Evolutionary conservation across 1,139 yeast genomes (phyloP), one percentile per base, ranked within the genome.

Genomic region (Williopsis jadinii): DNA sequence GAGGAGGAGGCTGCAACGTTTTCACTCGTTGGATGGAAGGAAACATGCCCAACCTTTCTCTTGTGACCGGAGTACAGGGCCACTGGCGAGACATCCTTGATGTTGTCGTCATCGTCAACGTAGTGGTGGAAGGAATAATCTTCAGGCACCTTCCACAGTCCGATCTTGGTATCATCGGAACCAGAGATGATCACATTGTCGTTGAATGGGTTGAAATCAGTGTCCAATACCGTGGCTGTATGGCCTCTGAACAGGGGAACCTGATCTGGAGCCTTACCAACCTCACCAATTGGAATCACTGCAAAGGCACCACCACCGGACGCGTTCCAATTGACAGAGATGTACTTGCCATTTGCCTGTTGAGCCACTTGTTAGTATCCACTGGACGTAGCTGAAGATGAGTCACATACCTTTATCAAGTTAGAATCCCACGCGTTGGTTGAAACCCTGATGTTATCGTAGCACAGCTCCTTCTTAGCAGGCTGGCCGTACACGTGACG

Each of bases 231-330:
- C 8, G 95, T 84, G 9, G 95, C 97, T 39, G 92, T 84, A 62
- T 92, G 97, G 14, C 98, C 98, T 56, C 97, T 77, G 63, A 90
- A 92, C 53, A 92, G 72, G 2, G 97, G 92, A 37, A 88, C 92
- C 46, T 84, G 78, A 55, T 92, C 98, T 6, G 97, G 97, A 9
- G 92, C 81, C 62, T 88, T 92, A n/a, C 97, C 97, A 14, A 78
- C 82, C 62, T 90, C 97, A 9, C 62, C 59, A 28, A 86, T 68
- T 2, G 98, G 98, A 43, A 92, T 80, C 12, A 92, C 84, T 1
- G 95, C 96, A 69, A 92, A 90, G 0, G 97, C 94, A 41, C 98
- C 98, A 48, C 97, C 97, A 35, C 97, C 97, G 8, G 95, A 83
- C 15, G 97, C 73, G 47, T 86, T 88, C 96, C 96, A 88, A 62